A percentile compares a stretch with the other conserved stretches of the same genome.
These are phyloP conservation scores for Neonectria sp. DNA, from an alignment of 2,329 filamentous ascomycete species.

Conservation along the genomic window DNA sequence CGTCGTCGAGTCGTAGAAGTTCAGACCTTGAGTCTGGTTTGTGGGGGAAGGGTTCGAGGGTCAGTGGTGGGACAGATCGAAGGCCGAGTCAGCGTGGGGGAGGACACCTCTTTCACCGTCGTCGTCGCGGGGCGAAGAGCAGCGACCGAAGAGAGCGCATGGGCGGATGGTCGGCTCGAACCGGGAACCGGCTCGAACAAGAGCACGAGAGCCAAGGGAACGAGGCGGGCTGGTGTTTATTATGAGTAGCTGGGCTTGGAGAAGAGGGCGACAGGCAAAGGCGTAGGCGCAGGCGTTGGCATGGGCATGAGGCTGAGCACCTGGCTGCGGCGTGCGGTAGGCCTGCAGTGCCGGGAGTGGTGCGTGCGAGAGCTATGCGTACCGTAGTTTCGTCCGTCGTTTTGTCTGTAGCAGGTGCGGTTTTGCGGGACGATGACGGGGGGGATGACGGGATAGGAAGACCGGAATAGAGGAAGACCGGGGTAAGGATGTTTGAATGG, in stretches of 20 bases:
- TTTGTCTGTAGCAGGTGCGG: neutral
- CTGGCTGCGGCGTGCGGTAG: constrained; percentile 29
- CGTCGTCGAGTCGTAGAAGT: constrained; percentile 10
- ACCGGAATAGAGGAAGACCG: neutral
- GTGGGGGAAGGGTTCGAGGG: constrained; percentile 3
- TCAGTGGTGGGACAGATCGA: neutral
- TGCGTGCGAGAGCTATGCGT: constrained; percentile 28
- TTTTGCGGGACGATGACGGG: constrained; percentile 2
- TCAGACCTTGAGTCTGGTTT: neutral
- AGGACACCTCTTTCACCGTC: constrained; percentile 41
- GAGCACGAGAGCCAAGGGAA: constrained; percentile 23
- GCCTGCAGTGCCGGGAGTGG: constrained; percentile 8
- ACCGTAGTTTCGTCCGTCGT: neutral
- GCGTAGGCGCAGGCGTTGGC: constrained; percentile 18
- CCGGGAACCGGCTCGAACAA: constrained; percentile 34
- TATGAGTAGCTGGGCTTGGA: constrained; percentile 19
- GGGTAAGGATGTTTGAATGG: constrained; percentile 8
- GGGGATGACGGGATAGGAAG: constrained; percentile 6
- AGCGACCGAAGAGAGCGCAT: constrained; percentile 45
- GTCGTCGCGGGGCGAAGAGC: constrained; percentile 48
- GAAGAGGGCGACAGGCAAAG: constrained; percentile 24
- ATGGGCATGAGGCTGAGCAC: constrained; percentile 47
- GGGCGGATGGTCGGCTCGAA: constrained; percentile 42
- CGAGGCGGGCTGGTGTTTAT: constrained; percentile 34
- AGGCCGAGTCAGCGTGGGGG: constrained; percentile 17